Base-by-base conservation (phyloP, 2,329 filamentous ascomycete species). In the Penicillium capsulatum region DNA sequence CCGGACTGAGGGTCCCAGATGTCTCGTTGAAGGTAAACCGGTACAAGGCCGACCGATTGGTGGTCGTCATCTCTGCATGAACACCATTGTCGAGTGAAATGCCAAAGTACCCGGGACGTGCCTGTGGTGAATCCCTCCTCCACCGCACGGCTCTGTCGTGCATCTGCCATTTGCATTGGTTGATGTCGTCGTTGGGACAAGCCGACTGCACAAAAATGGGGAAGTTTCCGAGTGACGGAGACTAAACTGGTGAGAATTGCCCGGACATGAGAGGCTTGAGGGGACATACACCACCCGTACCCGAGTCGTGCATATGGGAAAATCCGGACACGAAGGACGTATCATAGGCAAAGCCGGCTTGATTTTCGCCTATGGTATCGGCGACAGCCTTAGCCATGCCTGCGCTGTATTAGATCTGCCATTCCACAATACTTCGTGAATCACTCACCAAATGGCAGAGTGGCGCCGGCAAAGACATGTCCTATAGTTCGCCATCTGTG, bases 181-280 rank as follows among this genome's bases (percentile, higher is more conserved):
- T 70, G 38, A 87, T 62, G 27, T 80, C 74, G 44, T 84, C 76
- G 10, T 68, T 72, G 0, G 74, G 70, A 47, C 84, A 88, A 28
- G 70, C 69, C 3, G 75, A 65, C 45, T 85, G 82, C 0, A 83
- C 73, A 47, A 88, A 87, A 1, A 88, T 67, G 0, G 84, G 80
- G 37, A 88, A 88, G 55, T 86, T 86, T 10, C 83, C 84, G 11
- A 87, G 65, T 3, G 80, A 86, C 0, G 83, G 77, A 1, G 65
- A 48, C 62, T 59, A 20, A n/a, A n/a, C 19, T 28, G 11, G 13
- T 31, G 6, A 36, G 19, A 5, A 27, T 17, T 26, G 13, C 10
- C 15, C 29, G 7, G 14, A 7, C 4, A 10, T 7, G n/a, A 10
- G 20, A 2, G 11, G 8, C 8, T 6, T 11, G 10, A 11, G n/a